These are phyloP conservation scores for Tothia fuscella DNA, from an alignment of 2,329 filamentous ascomycete species.

Conservation along the genomic window DNA sequence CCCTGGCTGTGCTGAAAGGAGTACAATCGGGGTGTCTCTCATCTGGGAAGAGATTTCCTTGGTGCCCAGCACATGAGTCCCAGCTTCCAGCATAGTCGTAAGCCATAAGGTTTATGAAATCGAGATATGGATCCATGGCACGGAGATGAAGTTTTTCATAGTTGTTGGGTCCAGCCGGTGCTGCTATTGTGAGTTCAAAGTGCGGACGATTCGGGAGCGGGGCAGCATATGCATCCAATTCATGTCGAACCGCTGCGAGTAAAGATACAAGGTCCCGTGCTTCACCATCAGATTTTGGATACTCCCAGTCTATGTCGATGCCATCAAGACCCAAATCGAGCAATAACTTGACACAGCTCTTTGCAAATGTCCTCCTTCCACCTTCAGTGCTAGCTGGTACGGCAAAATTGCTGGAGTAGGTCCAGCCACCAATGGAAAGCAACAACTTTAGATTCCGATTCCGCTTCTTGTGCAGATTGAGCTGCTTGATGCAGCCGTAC, in stretches of 20 bases:
- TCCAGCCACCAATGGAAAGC: slow-evolving; percentile 79
- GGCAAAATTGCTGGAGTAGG: slow-evolving; percentile 67
- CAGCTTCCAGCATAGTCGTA: slow-evolving; percentile 61
- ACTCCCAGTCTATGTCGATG: slow-evolving; percentile 38
- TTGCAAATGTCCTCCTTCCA: slow-evolving; percentile 55
- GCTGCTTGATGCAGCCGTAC: slow-evolving; percentile 67
- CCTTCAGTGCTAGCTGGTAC: slow-evolving; percentile 50
- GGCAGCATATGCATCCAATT: slow-evolving; percentile 29
- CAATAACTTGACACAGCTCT: slow-evolving; percentile 60
- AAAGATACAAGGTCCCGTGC: slow-evolving; percentile 29
- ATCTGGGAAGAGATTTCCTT: slow-evolving; percentile 63
- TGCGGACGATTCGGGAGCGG: slow-evolving; percentile 24
- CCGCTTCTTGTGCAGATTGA: slow-evolving; percentile 62
- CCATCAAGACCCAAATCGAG: slow-evolving; percentile 66
- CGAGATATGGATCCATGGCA: slow-evolving; percentile 30
- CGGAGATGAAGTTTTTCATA: slow-evolving; percentile 26
- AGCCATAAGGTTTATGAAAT: slow-evolving; percentile 41
- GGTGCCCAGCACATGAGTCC: slow-evolving; percentile 61
- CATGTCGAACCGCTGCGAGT: slow-evolving; percentile 25
- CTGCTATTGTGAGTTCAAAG: slow-evolving; percentile 34
- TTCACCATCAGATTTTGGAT: slow-evolving; percentile 30
- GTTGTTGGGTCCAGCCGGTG: slow-evolving; percentile 32
- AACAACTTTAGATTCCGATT: slow-evolving; percentile 69
- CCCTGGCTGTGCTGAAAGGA: slow-evolving; percentile 64
- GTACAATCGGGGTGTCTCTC: slow-evolving; percentile 48